Conservation (phyloP, 2,329 filamentous ascomycete genomes). For the Venturia pyrina region DNA sequence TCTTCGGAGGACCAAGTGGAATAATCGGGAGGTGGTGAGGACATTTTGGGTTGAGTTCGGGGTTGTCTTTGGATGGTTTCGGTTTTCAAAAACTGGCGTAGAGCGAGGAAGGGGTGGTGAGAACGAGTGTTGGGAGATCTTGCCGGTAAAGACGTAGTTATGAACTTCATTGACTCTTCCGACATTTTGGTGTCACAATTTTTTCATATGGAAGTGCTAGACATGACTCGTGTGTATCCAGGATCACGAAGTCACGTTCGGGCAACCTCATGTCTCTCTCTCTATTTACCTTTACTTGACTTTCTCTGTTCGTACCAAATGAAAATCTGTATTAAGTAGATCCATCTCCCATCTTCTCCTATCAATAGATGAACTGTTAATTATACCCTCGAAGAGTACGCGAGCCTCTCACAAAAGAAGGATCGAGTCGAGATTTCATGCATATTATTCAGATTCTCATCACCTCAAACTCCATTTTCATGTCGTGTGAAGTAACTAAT, state of each 20-base stretch:
- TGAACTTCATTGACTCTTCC: not conserved
- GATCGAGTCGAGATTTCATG: too few species aligned
- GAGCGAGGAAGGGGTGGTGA: not conserved
- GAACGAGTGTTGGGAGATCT: not conserved
- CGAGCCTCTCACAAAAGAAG: too few species aligned
- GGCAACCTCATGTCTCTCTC: not conserved
- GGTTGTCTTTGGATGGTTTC: not conserved
- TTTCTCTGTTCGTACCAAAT: too few species aligned
- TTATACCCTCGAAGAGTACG: too few species aligned
- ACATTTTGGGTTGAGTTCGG: not conserved
- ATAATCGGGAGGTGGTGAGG: slow-evolving; percentile 33
- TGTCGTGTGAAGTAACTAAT: too few species aligned
- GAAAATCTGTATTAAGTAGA: too few species aligned
- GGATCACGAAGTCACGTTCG: not conserved
- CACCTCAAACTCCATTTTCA: too few species aligned
- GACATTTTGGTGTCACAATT: not conserved
- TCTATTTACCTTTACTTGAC: too few species aligned
- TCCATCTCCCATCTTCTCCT: too few species aligned
- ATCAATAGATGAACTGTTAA: too few species aligned
- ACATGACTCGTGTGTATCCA: not conserved
- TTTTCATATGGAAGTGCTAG: not conserved
- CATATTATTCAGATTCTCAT: too few species aligned
- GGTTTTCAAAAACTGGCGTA: not conserved
- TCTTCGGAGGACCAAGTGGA: slow-evolving; percentile 57
- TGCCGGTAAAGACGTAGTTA: not conserved